Evolutionary conservation across 2,329 filamentous ascomycete species (phyloP), one percentile per base, ranked within the genome.

Genomic region (Clonostachys sp.): DNA sequence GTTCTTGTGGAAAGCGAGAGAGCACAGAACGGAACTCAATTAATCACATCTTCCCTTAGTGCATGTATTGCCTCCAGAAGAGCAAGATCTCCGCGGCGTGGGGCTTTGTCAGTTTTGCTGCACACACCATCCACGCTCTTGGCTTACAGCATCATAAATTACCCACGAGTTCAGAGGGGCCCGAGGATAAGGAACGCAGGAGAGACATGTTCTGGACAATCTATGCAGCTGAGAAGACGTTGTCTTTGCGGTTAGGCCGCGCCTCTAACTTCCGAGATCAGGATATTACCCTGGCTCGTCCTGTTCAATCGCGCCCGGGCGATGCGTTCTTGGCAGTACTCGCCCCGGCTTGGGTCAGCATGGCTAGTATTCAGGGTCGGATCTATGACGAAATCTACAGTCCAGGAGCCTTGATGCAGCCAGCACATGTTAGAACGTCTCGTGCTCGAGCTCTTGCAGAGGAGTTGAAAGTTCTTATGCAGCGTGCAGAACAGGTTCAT

Each of bases 361-460:
- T 55, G 7, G 51, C 53, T 0, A 39, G 44, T 2, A 10, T 61
- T 0, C 55, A 61, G 13, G 60, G 58, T 6, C 49, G 53, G 13
- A 52, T 60, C 0, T 62, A 60, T 41, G 56, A 61, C 13, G 50
- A 61, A 2, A 54, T 62, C 4, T 62, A 61, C 42, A 59, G 61
- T 7, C 53, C 54, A 1, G 50, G 53, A 3, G 53, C 59, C 6
- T 50, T 61, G 16, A 41, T 53, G 1, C 52, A 56, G 42, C 51
- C 57, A 0, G 49, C 50, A 17, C 34, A 39, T 4, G 47, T 57
- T 12, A 48, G 62, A 1, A 46, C 49, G 5, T 43, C 50, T 5
- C 48, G 50, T 1, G 58, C 57, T 4, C 51, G 38, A 12, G 42
- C 45, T 5, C 34, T 59, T 12, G 56, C 41, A 10, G 16, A 14